Conservation (phyloP, 1,139 yeast genomes). For the Kluyveromyces sp. region DNA sequence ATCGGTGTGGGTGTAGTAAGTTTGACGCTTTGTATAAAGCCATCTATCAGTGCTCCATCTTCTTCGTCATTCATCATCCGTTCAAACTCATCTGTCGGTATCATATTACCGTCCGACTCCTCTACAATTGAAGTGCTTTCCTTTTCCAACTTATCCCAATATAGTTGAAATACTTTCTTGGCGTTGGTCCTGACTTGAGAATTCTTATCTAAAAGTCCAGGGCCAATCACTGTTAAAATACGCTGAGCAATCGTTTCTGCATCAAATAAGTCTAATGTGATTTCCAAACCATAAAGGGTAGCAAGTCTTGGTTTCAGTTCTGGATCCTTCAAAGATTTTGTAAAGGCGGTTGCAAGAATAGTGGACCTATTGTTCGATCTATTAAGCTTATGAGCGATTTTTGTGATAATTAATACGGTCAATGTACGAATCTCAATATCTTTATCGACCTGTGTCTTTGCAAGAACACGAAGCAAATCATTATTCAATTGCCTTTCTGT, state of each 20-base stretch:
- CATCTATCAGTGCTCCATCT: slow-evolving; percentile 17
- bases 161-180: slow-evolving; percentile 53
- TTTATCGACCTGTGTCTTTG: slow-evolving; percentile 82
- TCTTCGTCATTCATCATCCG: slow-evolving; percentile 11
- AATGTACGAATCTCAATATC: slow-evolving; percentile 80
- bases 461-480: slow-evolving; percentile 72
- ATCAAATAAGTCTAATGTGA: slow-evolving; percentile 57
- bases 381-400: slow-evolving; percentile 60
- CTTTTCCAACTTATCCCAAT: slow-evolving; percentile 55
- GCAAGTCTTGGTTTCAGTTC: slow-evolving; percentile 71
- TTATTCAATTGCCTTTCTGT: slow-evolving; percentile 80
- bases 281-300: slow-evolving; percentile 68
- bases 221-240: slow-evolving; percentile 80
- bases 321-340: slow-evolving; percentile 76
- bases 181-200: slow-evolving; percentile 69
- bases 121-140: slow-evolving; percentile 52
- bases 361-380: slow-evolving; percentile 47
- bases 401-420: slow-evolving; percentile 70
- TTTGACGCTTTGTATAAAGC: slow-evolving; percentile 27
- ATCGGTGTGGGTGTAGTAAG: slow-evolving; percentile 13
- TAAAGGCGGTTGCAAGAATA: slow-evolving; percentile 80
- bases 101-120: slow-evolving; percentile 34
- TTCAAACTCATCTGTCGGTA: slow-evolving; percentile 32
- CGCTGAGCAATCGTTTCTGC: slow-evolving; percentile 75
- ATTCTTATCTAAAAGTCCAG: slow-evolving; percentile 71